Percentiles rank a stretch among this genome's conserved stretches.
Evolutionary conservation across 2,329 filamentous ascomycete species (phyloP).

Genomic region (Tympanopsis confertula): DNA sequence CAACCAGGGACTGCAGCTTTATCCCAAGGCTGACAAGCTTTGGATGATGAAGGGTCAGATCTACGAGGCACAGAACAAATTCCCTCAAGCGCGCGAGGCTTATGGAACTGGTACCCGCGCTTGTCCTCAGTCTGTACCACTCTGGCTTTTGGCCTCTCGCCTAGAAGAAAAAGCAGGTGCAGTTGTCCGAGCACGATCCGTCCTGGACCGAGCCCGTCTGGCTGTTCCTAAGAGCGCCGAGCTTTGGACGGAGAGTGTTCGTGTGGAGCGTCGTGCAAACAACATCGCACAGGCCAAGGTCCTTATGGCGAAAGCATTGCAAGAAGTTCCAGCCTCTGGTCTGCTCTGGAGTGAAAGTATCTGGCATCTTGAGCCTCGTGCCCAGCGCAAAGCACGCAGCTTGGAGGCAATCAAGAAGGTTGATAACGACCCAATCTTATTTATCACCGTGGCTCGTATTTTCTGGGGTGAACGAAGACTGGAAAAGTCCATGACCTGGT

Average conservation of each 20-base stretch:
- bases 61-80: conserved; percentile 72
- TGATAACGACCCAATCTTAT: conserved; percentile 79
- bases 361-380: conserved; percentile 82
- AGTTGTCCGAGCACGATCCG: conserved; percentile 81
- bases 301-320: conserved; percentile 84
- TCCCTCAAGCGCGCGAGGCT: conserved; percentile 77
- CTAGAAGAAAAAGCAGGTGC: conserved; percentile 78
- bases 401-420: conserved; percentile 95
- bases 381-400: conserved; percentile 81
- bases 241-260: conserved; percentile 87
- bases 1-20: conserved; percentile 74
- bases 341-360: conserved; percentile 90
- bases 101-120: conserved; percentile 81
- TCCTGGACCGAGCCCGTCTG: conserved; percentile 81
- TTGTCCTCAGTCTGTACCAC: conserved; percentile 68
- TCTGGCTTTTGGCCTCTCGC: conserved; percentile 82
- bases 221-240: conserved; percentile 75
- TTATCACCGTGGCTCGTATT: conserved; percentile 84
- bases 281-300: conserved; percentile 77
- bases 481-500: conserved; percentile 93
- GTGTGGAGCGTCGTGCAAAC: conserved; percentile 77
- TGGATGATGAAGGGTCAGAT: conserved; percentile 99
- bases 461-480: conserved; percentile 90
- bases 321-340: conserved; percentile 75
- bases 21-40: conserved; percentile 75